A percentile compares a stretch with the other conserved stretches of the same genome.
Conservation (phyloP, 257 asterid species). For the Rhazya stricta region DNA sequence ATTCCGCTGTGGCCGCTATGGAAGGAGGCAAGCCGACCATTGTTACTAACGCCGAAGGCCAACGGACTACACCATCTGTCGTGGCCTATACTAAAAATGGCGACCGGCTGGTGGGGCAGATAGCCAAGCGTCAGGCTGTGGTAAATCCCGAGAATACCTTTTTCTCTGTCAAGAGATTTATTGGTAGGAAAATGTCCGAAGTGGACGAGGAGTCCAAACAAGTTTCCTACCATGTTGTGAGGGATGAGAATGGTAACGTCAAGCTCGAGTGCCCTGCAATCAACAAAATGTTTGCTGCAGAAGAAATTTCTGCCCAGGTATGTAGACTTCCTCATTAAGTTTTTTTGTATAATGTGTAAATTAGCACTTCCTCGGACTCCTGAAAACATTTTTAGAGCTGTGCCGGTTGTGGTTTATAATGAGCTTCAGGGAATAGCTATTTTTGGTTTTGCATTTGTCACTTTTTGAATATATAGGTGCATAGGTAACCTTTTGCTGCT, state of each 20-base stretch:
- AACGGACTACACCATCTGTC: constrained; percentile 85
- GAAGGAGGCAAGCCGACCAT: constrained; percentile 95
- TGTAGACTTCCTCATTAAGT: not conserved
- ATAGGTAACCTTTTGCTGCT: not conserved
- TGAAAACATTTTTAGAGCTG: not conserved
- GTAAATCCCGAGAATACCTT: constrained; percentile 85
- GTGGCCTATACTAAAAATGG: constrained; percentile 81
- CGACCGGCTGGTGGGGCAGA: constrained; percentile 84
- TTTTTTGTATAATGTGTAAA: not conserved
- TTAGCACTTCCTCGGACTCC: not conserved
- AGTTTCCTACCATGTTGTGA: constrained; percentile 70
- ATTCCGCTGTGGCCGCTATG: constrained; percentile 93
- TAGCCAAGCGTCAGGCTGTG: constrained; percentile 89
- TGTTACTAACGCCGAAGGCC: constrained; percentile 84
- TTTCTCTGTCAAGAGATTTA: constrained; percentile 83
- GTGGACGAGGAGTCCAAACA: constrained; percentile 91
- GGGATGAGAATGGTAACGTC: constrained; percentile 86
- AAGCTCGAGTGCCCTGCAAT: constrained; percentile 92
- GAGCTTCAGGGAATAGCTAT: too few species aligned
- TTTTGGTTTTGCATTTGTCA: not conserved
- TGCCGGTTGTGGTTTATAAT: not conserved
- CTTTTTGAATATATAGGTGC: not conserved
- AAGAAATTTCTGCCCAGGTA: constrained; percentile 95
- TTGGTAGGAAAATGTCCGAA: constrained; percentile 87
- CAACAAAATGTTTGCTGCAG: constrained; percentile 83